Percentiles rank a stretch among this genome's conserved stretches.
Evolutionary conservation across 2,329 filamentous ascomycete genomes (phyloP).

Genomic region (Fusarium continuum): DNA sequence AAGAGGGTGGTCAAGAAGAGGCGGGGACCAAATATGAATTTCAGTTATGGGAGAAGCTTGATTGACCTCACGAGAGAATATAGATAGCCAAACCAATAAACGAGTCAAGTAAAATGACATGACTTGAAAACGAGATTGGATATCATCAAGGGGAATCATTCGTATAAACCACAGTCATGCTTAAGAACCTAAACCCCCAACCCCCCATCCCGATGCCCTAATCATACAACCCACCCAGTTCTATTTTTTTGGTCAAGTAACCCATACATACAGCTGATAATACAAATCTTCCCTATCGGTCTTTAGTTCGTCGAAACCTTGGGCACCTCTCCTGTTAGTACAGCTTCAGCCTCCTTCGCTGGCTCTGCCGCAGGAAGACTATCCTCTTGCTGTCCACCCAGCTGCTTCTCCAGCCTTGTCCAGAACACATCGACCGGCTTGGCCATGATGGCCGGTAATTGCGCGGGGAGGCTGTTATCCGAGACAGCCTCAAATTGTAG

Average conservation of each 20-base stretch:
- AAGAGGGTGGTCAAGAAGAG: constrained; percentile 67
- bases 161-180: constrained; percentile 28
- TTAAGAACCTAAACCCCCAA: not conserved
- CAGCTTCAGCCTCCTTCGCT: constrained; percentile 24
- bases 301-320: constrained; percentile 38
- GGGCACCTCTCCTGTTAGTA: constrained; percentile 9
- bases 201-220: constrained; percentile 16
- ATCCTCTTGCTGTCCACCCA: constrained; percentile 47
- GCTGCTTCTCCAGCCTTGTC: constrained; percentile 53
- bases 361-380: constrained; percentile 24
- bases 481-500: constrained; percentile 59
- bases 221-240: constrained; percentile 33
- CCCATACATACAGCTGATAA: constrained; percentile 34
- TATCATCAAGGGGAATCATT: constrained; percentile 34
- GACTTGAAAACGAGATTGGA: constrained; percentile 15
- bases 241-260: constrained; percentile 20
- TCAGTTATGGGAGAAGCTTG: constrained; percentile 74
- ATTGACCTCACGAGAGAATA: not conserved
- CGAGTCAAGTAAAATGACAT: constrained; percentile 10
- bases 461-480: constrained; percentile 53
- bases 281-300: constrained; percentile 31
- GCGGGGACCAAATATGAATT: constrained; percentile 73
- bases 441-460: constrained; percentile 47
- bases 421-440: constrained; percentile 55
- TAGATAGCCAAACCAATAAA: not conserved